Percentiles rank a stretch among this genome's conserved stretches.
phyloP scores from a whole-genome alignment of 2,329 filamentous ascomycete species.

The Monosporascus cannonballus region DNA sequence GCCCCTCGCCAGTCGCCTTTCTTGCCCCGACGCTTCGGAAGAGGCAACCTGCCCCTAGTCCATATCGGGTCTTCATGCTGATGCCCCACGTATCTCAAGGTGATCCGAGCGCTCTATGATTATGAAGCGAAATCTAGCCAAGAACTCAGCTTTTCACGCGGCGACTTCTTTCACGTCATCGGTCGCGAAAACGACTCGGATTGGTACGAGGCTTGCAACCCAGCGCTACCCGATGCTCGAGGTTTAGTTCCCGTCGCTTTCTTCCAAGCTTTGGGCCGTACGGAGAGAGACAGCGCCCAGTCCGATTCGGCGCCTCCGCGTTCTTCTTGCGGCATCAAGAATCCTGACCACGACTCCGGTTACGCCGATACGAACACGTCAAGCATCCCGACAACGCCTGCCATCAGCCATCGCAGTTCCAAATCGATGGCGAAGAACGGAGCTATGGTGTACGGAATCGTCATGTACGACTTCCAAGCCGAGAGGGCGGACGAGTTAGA shows the following conservation, averaged over 20 bases:
- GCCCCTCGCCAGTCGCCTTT: slow-evolving; percentile 3
- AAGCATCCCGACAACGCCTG: slow-evolving; percentile 25
- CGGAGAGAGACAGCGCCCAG: slow-evolving; percentile 78
- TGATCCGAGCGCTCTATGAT: slow-evolving; percentile 95
- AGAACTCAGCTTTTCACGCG: slow-evolving; percentile 85
- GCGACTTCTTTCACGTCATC: slow-evolving; percentile 98
- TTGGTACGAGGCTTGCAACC: slow-evolving; percentile 99
- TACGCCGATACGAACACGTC: slow-evolving; percentile 57
- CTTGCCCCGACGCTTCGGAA: background rate
- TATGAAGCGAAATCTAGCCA: slow-evolving; percentile 72
- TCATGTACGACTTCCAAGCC: slow-evolving; percentile 94
- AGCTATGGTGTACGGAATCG: slow-evolving; percentile 92
- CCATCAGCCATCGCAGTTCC: slow-evolving; percentile 40
- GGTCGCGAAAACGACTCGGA: slow-evolving; percentile 88
- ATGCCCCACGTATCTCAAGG: slow-evolving; percentile 44
- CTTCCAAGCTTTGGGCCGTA: slow-evolving; percentile 89
- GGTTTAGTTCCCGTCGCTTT: slow-evolving; percentile 91
- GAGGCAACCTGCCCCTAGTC: background rate
- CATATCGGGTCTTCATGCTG: slow-evolving; percentile 8
- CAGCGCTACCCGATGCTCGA: slow-evolving; percentile 75
- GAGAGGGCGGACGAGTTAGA: slow-evolving; percentile 95
- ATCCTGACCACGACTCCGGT: slow-evolving; percentile 81
- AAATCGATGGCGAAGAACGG: slow-evolving; percentile 52
- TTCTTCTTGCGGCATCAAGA: slow-evolving; percentile 44
- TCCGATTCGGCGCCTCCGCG: slow-evolving; percentile 46